A percentile compares a stretch with the other conserved stretches of the same genome.
phyloP scores from a whole-genome alignment of 1,139 yeast species.

The Debaryomycetaceae sp. region DNA sequence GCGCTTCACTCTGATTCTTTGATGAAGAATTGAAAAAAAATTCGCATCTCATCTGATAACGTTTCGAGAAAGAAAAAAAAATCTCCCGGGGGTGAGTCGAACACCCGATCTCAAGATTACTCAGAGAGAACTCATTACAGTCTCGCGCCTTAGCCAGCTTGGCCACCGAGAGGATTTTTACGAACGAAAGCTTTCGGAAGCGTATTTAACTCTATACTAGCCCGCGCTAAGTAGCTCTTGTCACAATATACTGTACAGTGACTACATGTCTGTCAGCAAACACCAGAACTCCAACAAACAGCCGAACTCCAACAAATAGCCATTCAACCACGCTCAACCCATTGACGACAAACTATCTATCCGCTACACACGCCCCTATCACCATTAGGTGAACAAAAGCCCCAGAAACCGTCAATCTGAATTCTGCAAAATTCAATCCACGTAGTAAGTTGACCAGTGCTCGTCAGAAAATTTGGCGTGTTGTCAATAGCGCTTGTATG shows the following conservation, averaged over 20 bases:
- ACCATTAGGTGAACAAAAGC: too few species aligned
- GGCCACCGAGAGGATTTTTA: slow-evolving; percentile 60
- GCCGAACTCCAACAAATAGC: background rate
- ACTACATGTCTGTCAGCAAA: background rate
- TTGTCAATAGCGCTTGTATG: too few species aligned
- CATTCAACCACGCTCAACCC: background rate
- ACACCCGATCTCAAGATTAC: slow-evolving; percentile 81
- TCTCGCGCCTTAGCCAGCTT: slow-evolving; percentile 82
- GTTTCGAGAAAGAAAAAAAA: slow-evolving; percentile 25
- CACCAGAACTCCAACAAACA: background rate
- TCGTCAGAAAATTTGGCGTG: too few species aligned
- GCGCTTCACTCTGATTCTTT: background rate
- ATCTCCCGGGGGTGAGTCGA: slow-evolving; percentile 84
- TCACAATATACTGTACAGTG: background rate
- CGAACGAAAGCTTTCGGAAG: background rate
- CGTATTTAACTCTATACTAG: too few species aligned
- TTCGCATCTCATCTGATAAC: slow-evolving; percentile 2
- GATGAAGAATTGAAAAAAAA: background rate
- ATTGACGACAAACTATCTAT: too few species aligned
- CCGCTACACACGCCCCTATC: too few species aligned
- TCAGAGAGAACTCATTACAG: slow-evolving; percentile 54
- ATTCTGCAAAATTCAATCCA: too few species aligned
- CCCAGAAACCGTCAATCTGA: too few species aligned
- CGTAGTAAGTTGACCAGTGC: too few species aligned
- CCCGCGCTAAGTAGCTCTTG: too few species aligned